Evolutionary conservation across 2,329 filamentous ascomycete species (phyloP), one percentile per base, ranked within the genome.

Genomic region (Nothophoma quercina): DNA sequence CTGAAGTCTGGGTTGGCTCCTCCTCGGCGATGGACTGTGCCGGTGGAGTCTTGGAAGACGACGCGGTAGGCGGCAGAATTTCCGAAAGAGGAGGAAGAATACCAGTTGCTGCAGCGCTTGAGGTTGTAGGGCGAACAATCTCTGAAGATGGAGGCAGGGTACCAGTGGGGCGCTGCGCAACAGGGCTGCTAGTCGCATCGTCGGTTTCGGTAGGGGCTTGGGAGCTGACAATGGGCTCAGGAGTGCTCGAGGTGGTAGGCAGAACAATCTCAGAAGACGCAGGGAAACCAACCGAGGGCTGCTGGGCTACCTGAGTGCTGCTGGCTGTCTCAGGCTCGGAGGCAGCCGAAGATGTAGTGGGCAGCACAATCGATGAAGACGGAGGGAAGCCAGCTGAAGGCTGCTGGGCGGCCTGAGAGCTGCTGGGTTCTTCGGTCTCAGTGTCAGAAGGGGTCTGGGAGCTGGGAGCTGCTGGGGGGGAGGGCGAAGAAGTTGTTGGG

Each of bases 11-110:
- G 34, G 45, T 22, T 12, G 55, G 43, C 38, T 46, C 28, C 10
- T 47, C 43, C 13, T 5, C 32, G 7, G n/a, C 35, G n/a, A 33
- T 23, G 13, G 57, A 52, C 15, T 48, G 47, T 13, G 59, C 62
- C 8, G 70, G 68, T 45, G 64, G 51, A 39, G 43, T 19, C 28
- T 38, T 12, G 16, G 43, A 30, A 23, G 51, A 54, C 6, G 51
- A 39, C 7, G 50, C n/a, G 2, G 43, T 43, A 18, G 49, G 49
- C 16, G 15, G 42, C 2, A 52, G 13, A 18, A 52, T 52, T 18
- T 26, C 18, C 7, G 38, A 45, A 25, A 19, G 10, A 2, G 28
- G 41, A 42, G 33, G 55, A 32, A 38, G n/a, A 7, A 33, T 25
- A 36, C 49, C 49, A 12, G 41, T 52, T 6, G 45, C 52, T 18